Evolutionary conservation across 2,329 filamentous ascomycete species (phyloP), one percentile per base, ranked within the genome.

Genomic region (Alternaria atra): DNA sequence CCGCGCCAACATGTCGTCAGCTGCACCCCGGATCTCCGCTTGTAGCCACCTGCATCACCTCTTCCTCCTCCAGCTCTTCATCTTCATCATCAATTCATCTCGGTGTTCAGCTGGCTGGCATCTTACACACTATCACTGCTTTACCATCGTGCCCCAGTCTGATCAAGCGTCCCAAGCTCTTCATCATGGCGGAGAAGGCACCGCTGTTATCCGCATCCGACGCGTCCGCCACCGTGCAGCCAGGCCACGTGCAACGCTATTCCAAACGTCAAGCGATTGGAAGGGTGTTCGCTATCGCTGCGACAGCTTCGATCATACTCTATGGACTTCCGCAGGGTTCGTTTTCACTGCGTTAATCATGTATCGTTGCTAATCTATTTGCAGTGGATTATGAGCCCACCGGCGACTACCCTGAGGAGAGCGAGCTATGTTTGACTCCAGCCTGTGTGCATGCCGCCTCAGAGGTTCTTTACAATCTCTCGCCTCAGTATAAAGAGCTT

Each of bases 391-490:
- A 52, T 57, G 53, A 60, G 40, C 42, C 53, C n/a, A 48, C 40
- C 25, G 53, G 39, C 48, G 46, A 56, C 17, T 46, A 54, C 35
- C 30, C 39, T 37, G 44, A 62, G 17, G 64, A 67, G 34, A 55
- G 54, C 23, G 67, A 73, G 48, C 44, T 72, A 20, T 90, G 88
- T 72, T 73, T 84, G 48, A 86, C 87, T 9, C 84, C 87, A 42
- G 84, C 85, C 61, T 91, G 88, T 73, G 81, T 90, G 12, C 86
- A 89, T 68, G 88, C 87, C 12, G 84, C 88, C 5, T 88, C 87
- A 12, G 84, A 86, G 64, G 84, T 90, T 39, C 81, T 90, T 8
- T 85, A 87, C 64, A 89, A 87, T 60, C 78, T 90, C 13, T 85
- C 87, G 15, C 85, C 87, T 7, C 80, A 88, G 52, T 89, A 90